Evolutionary conservation across 2,329 filamentous ascomycete species (phyloP).

Genomic region (Fusarium albosuccineum): DNA sequence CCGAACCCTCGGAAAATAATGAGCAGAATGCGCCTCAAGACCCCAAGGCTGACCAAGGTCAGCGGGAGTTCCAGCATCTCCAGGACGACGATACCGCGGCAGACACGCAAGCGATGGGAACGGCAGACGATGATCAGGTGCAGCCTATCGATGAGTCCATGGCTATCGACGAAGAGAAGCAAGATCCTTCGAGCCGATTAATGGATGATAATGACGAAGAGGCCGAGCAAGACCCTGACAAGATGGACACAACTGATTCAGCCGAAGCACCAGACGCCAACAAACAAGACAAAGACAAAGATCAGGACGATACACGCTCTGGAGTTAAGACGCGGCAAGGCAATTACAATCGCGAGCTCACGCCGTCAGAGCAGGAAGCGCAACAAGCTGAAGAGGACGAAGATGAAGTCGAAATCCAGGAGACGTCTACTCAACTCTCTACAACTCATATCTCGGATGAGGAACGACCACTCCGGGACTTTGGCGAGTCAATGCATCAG

Average conservation of each 20-base stretch:
- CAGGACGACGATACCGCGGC: conserved; percentile 83
- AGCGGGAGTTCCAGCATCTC: conserved; percentile 93
- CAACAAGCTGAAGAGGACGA: conserved; percentile 63
- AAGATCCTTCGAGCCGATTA: conserved; percentile 60
- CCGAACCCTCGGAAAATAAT: conserved; percentile 57
- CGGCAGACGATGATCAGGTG: conserved; percentile 88
- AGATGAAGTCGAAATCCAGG: conserved; percentile 62
- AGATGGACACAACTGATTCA: conserved; percentile 57
- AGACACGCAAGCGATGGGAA: conserved; percentile 93
- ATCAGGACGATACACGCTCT: conserved; percentile 67
- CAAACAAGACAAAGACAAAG: conserved; percentile 57
- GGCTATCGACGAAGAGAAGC: conserved; percentile 80
- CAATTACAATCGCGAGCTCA: conserved; percentile 67
- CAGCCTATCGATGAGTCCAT: conserved; percentile 89
- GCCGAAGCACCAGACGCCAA: conserved; percentile 56
- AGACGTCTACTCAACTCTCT: conserved; percentile 74
- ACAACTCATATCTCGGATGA: conserved; percentile 76
- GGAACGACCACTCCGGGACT: conserved; percentile 59
- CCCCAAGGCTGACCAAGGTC: conserved; percentile 68
- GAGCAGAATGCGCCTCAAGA: conserved; percentile 60
- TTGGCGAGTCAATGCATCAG: conserved; percentile 73
- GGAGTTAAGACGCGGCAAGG: conserved; percentile 72
- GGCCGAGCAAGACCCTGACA: conserved; percentile 60
- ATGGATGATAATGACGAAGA: conserved; percentile 67
- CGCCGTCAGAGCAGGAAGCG: conserved; percentile 58